Evolutionary conservation across 2,329 filamentous ascomycete genomes (phyloP), one percentile per base, ranked within the genome.

Genomic region (Nigrospora osmanthi): DNA sequence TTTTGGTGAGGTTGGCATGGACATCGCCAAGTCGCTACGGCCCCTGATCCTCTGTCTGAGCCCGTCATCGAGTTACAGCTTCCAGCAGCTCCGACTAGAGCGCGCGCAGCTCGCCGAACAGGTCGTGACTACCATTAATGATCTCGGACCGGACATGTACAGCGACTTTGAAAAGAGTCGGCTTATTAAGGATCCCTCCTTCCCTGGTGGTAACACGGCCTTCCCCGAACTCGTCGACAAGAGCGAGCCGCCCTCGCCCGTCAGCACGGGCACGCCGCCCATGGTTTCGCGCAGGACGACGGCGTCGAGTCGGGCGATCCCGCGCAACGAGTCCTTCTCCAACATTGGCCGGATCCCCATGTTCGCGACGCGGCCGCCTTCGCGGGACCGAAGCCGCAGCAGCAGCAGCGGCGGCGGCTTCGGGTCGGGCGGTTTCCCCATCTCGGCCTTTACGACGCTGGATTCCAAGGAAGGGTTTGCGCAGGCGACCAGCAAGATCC

Each of bases 1-100:
- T 11, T 95, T 97, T 53, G 93, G 93, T 39, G 93, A 98, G 68
- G 85, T 95, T n/a, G 93, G 91, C 43, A 96, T 98, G 89, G 93
- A 98, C 60, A 96, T 98, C 45, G 72, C 93, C 69, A 98, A 97
- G 67, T 97, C 91, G 0, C 76, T 98, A 14, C 81, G 89, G 11
- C 93, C 93, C 6, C 78, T 98, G 11, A 72, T 95, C 38, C 74
- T 96, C 32, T 93, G 87, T 52, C 76, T 97, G 57, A 85, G 86
- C 56, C 93, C 93, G 2, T 81, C 82, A 5, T 91, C 87, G 2
- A 85, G 82, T 62, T 95, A 90, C 68, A 88, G 85, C 47, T 80
- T 98, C 40, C 79, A 87, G 50, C 85, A 84, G 55, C 77, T 98
- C 42, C 82, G 89, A 47, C 69, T 78, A 52, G 75, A 80, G 49